Evolutionary conservation across 257 asterid species (phyloP), one percentile per base, ranked within the genome.

Genomic region (Leonotis leonurus): DNA sequence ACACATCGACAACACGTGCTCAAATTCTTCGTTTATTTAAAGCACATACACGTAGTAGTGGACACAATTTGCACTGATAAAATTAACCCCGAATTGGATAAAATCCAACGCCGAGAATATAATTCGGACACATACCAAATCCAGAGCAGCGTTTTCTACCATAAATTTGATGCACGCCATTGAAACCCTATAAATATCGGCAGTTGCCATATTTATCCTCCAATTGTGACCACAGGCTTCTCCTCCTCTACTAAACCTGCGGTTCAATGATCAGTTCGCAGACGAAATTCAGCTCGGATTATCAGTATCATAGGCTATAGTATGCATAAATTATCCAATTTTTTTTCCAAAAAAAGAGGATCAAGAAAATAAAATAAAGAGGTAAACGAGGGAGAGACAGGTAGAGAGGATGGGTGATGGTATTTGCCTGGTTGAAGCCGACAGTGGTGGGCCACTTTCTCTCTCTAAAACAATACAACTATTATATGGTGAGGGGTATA

Each of bases 371-470:
- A 41, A 59, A 55, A 27, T 14, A 43, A 24, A 64, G 46, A 18
- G 10, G 37, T 58, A 45, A 57, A 44, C 41, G 41, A 46, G 51
- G 67, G 72, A 62, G 63, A 69, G 69, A 68, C 6, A 16, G 41
- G 16, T 4, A 12, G 62, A 35, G 18, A 21, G 33, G 71, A 67
- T 62, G 48, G 75, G 81, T 59, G 72, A 76, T 66, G 82, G 85
- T 79, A 77, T 76, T 78, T 86, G 97, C 89, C 85, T 79, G 90
- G 89, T 71, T 73, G 85, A 89, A 86, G 89, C 95, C 95, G 95
- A 89, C 95, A 89, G 81, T 57, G 35, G 50, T 71, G 60, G 10
- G 21, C 52, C 63, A 76, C 24, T 58, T 62, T 73, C 80, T 75
- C 80, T 77, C 79, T 73, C 80, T 55, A 53, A 21, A 75, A 60